These are phyloP conservation scores for Tylopilus sp. DNA, from an alignment of 768 basidiomycete genomes.

Conservation along the genomic window DNA sequence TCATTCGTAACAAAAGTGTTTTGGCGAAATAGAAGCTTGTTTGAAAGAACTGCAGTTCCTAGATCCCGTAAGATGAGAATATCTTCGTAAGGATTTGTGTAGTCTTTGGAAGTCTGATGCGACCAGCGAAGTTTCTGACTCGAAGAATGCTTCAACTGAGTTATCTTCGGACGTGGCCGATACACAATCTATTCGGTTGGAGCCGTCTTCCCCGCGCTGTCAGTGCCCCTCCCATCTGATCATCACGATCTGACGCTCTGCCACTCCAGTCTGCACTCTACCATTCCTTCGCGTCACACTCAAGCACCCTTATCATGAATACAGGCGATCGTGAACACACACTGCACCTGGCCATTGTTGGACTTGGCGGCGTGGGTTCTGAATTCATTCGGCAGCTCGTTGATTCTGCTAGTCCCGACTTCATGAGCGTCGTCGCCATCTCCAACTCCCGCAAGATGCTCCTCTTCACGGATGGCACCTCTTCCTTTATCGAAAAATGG, in stretches of 20 bases:
- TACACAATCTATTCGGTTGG: not conserved
- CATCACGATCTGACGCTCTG: slow-evolving; percentile 7
- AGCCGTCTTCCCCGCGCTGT: not conserved
- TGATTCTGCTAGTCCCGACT: slow-evolving; percentile 44
- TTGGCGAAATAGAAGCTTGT: slow-evolving; percentile 10
- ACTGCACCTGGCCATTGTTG: slow-evolving; percentile 72
- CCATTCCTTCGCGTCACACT: not conserved
- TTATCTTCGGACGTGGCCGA: not conserved
- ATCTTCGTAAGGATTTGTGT: too few species aligned
- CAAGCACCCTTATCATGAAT: slow-evolving; percentile 13
- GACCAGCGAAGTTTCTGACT: not conserved
- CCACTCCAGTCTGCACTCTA: not conserved
- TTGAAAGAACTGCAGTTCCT: not conserved
- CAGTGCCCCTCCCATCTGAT: slow-evolving; percentile 7
- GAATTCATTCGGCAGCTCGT: slow-evolving; percentile 83
- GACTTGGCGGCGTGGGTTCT: slow-evolving; percentile 89
- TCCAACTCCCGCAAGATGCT: slow-evolving; percentile 63
- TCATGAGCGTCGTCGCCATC: slow-evolving; percentile 66
- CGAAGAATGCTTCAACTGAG: slow-evolving; percentile 12
- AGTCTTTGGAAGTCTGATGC: not conserved
- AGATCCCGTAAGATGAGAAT: not conserved
- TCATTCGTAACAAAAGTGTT: slow-evolving; percentile 18
- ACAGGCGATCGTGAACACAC: slow-evolving; percentile 21
- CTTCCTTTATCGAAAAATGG: slow-evolving; percentile 34
- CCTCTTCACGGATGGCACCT: slow-evolving; percentile 47